Conservation (phyloP, 495 filamentous ascomycete species). For the Hypoxylon lienhwacheense region DNA sequence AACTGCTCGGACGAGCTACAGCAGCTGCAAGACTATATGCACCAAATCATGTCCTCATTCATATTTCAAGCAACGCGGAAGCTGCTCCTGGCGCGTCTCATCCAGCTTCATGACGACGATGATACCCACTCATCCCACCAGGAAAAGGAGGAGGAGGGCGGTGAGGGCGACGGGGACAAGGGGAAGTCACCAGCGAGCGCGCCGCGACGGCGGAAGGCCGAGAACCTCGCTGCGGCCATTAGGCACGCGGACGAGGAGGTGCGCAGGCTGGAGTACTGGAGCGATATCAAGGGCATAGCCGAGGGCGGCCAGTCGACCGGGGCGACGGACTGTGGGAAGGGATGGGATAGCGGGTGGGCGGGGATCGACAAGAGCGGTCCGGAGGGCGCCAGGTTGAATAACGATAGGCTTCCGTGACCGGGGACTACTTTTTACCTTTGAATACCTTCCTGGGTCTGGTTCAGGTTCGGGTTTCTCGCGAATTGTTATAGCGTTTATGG, state of each 20-base stretch:
- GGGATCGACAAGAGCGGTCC: slow-evolving; percentile 49
- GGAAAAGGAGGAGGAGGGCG: no score
- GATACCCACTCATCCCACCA: no score
- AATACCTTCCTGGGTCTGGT: no score
- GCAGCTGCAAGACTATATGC: slow-evolving; percentile 77
- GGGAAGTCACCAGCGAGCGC: slow-evolving; percentile 32
- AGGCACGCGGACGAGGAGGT: slow-evolving; percentile 68
- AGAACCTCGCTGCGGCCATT: slow-evolving; percentile 60
- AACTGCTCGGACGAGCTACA: slow-evolving; percentile 77
- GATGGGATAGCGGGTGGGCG: slow-evolving; percentile 51
- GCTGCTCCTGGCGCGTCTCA: slow-evolving; percentile 70
- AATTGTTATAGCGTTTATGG: slow-evolving; percentile 8
- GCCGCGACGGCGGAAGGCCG: slow-evolving; percentile 44
- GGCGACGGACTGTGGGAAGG: slow-evolving; percentile 47
- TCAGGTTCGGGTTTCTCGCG: no score
- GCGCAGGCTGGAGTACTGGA: slow-evolving; percentile 71
- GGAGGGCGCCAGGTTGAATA: slow-evolving; percentile 15
- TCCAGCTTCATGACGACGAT: slow-evolving; percentile 59
- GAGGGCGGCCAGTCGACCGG: slow-evolving; percentile 54
- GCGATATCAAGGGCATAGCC: slow-evolving; percentile 66
- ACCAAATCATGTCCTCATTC: slow-evolving; percentile 80
- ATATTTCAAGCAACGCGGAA: slow-evolving; percentile 87
- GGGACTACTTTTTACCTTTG: neutral
- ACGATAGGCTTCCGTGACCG: slow-evolving; percentile 18
- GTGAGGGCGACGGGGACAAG: slow-evolving; percentile 39